Evolutionary conservation across 345 rosid genomes (phyloP), one percentile per base, ranked within the genome.

Genomic region (Conringia planisiliqua): DNA sequence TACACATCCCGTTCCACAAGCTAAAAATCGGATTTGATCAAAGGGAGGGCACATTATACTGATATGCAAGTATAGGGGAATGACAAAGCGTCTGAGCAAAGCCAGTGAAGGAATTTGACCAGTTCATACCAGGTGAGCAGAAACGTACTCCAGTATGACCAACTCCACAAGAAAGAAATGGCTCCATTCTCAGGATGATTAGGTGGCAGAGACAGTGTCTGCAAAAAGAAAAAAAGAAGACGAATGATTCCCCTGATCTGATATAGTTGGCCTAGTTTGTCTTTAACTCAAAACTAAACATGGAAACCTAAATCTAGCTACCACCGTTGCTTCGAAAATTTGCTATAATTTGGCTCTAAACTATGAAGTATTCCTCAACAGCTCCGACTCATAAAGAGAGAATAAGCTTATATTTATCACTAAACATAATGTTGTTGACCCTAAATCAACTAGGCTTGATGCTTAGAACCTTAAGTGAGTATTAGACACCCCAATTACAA

Each of bases 111-210:
- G 69, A 47, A 35, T 30, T 33, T 10, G 33, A 66, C 0, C 9
- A 40, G 32, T 11, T 12, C 87, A 56, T 90, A 96, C 99, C 99
- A 96, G 73, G 99, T 92, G 54, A 90, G 99, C n/a, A 92, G 83
- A 82, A 92, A 92, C 20, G 96, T 89, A 79, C 97, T 90, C 99
- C 99, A 96, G 79, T 96, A 96, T 12, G 98, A 89, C 95, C 92
- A 96, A 86, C 94, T 87, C 98, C 99, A 96, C 67, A 90, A 84
- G 85, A 96, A 88, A 56, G 98, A 86, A 72, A 91, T 84, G 30
- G 83, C 91, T 1, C 83, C 88, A 63, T 81, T 86, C 60, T 82
- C 79, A 56, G 83, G 82, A 71, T 74, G 82, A 79, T 79, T 68
- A 47, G 82, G 82, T 33, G 85, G 82, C 40, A 76, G 57, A 16